Base-by-base conservation (phyloP, 768 basidiomycete genomes). In the Lentinula lateritia region DNA sequence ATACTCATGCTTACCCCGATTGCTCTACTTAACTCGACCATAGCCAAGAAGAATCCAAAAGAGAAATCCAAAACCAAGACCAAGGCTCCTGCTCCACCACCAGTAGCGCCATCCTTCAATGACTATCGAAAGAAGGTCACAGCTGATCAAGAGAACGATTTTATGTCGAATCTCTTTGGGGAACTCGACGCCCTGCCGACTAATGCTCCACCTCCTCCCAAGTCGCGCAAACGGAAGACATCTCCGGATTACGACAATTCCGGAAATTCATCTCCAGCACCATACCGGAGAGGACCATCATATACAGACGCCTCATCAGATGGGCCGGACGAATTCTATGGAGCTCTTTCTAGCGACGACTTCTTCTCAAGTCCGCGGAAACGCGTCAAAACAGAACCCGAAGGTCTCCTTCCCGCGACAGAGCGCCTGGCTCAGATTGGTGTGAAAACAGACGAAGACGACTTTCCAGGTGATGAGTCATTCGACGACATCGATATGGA, bases 81-180 rank as follows among this genome's bases (percentile, higher is more conserved):
- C 66, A 72, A 83, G 76, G 67, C 73, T 18, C 77, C 81, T 35
- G 83, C 82, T 34, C 83, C 83, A 1, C 80, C 81, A 10, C 69
- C 71, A 34, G 72, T 80, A 12, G 78, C 81, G 12, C 84, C 86
- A 1, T 83, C 87, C 10, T 88, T 93, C 63, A 88, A 79, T 72
- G 90, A 88, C 13, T 98, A 98, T 71, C 83, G 93, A 35, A 88
- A 90, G 1, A 78, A 78, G 0, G 83, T 88, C 12, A 88, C 90
- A 7, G 87, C 80, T 12, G 89, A 87, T 56, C 85, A 94, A 66
- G 97, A 98, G 71, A 79, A 83, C 42, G 93, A 96, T 66, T 93
- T 99, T 65, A 90, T 99, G 92, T 83, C 85, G 0, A 83, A 82
- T 41, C 74, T 99, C 0, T 75, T 99, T 9, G 89, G 87, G 8